Evolutionary conservation across 441 rosid species (phyloP), one percentile per base, ranked within the genome.

Genomic region (Rhodomyrtus psidioides): DNA sequence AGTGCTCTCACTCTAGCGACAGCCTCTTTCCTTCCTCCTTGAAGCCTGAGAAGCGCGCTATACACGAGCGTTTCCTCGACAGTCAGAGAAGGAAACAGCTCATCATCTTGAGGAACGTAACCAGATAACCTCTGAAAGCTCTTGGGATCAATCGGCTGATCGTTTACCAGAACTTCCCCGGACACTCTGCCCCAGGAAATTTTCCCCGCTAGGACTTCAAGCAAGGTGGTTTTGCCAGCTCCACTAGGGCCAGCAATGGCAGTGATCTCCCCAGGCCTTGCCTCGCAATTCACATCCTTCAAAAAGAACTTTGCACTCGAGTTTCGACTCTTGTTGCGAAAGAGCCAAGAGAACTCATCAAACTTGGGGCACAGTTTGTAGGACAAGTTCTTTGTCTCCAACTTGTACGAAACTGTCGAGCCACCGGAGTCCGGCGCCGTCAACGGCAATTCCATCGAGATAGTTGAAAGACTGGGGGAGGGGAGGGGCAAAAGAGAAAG

Each of bases 171-270:
- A 54, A 95, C 94, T 82, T 92, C 91, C 53, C 96, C 96, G 3
- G 94, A 89, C n/a, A 91, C 92, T 76, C 84, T 84, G 51, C 89
- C 84, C 9, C 81, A 90, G 5, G 90, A 89, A 44, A 93, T 88
- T 86, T 91, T 94, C 28, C 98, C 98, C 1, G 96, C 96, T 70
- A 96, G 97, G 86, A 95, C 93, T 90, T 97, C 96, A 2, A 97
- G 94, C 91, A 97, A 88, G 6, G 98, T 94, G 15, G 98, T 95
- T 86, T 97, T 97, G 42, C 99, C 98, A 1, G 99, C 98, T 6
- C 98, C 98, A 83, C 99, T 95, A 12, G 98, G 95, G 81, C 99
- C 98, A 0, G 97, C 95, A 12, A 96, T 94, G 0, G 96, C 97
- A 1, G 96, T 93, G 59, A 95, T 87, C 91, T 95, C 94, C 0